These are phyloP conservation scores for Rhizopogon rudus DNA, from an alignment of 768 basidiomycete genomes.

Conservation along the genomic window DNA sequence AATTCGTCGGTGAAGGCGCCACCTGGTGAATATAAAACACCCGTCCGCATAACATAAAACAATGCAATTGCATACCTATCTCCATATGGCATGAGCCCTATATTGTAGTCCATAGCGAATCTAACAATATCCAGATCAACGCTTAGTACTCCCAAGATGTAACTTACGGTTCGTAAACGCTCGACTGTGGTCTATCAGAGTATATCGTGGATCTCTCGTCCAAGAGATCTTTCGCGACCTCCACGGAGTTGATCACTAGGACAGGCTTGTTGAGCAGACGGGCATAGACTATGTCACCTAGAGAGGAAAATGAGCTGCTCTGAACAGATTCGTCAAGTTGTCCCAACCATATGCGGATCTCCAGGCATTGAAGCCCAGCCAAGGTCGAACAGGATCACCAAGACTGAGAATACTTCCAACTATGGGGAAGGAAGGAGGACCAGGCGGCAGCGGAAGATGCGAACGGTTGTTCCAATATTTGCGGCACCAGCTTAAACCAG, in stretches of 20 bases:
- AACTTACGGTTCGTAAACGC: conserved; percentile 20
- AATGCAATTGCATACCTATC: conserved; percentile 2
- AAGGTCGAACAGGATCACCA: too few species aligned
- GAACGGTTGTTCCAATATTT: too few species aligned
- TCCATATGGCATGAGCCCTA: conserved; percentile 32
- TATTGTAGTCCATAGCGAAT: conserved; percentile 31
- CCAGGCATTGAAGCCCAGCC: too few species aligned
- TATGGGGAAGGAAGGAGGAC: too few species aligned
- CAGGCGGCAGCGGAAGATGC: too few species aligned
- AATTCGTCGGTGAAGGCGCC: conserved; percentile 31
- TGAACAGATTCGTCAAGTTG: too few species aligned
- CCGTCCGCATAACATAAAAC: too few species aligned
- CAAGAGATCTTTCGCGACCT: conserved; percentile 23
- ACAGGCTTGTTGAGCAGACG: conserved; percentile 18
- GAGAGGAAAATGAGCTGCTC: not conserved
- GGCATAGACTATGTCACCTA: conserved; percentile 19
- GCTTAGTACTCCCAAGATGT: not conserved
- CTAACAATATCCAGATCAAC: conserved; percentile 4
- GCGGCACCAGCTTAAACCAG: too few species aligned
- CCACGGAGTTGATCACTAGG: conserved; percentile 23
- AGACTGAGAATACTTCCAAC: too few species aligned
- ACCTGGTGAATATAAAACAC: conserved; percentile 7
- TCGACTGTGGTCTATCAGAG: conserved; percentile 26
- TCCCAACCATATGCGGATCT: too few species aligned
- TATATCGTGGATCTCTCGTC: conserved; percentile 27